Percentiles rank a stretch among this genome's conserved stretches.
Evolutionary conservation across 495 filamentous ascomycete genomes (phyloP).

Genomic region (Ramalina intermedia): DNA sequence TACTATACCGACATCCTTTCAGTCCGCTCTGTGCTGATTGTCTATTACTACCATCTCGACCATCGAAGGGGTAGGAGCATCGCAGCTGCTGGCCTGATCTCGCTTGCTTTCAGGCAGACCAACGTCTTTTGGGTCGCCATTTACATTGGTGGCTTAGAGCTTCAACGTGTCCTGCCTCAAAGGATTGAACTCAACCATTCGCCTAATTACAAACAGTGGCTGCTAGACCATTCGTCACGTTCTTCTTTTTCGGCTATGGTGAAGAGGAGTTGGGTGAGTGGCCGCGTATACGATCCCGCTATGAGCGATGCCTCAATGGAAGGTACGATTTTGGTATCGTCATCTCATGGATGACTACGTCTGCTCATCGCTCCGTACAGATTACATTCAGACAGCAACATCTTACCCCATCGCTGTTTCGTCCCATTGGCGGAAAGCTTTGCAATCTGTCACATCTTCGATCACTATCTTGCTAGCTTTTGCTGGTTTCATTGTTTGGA

Average conservation of each 20-base stretch:
- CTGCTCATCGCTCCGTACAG: constrained; percentile 19
- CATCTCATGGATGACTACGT: not conserved
- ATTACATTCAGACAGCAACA: constrained; percentile 42
- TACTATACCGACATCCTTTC: constrained; percentile 83
- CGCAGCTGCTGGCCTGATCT: constrained; percentile 32
- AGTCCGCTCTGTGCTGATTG: constrained; percentile 45
- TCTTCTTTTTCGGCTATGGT: constrained; percentile 9
- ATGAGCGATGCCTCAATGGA: constrained; percentile 38
- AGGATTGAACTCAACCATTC: not conserved
- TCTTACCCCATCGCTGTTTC: constrained; percentile 45
- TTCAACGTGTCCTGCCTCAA: constrained; percentile 27
- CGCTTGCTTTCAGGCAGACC: constrained; percentile 74
- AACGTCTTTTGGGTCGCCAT: constrained; percentile 92
- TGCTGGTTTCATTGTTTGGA: constrained; percentile 64
- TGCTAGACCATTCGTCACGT: not conserved
- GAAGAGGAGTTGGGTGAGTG: constrained; percentile 22
- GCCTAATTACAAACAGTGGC: not conserved
- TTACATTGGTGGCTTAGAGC: constrained; percentile 66
- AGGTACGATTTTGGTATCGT: constrained; percentile 27
- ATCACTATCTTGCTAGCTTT: constrained; percentile 54
- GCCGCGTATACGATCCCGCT: constrained; percentile 45
- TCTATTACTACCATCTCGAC: constrained; percentile 48
- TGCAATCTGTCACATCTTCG: constrained; percentile 47
- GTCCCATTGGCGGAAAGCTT: constrained; percentile 32
- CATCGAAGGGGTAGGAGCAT: constrained; percentile 1